Conservation (phyloP, 495 filamentous ascomycete genomes). For the Parathielavia appendiculata region DNA sequence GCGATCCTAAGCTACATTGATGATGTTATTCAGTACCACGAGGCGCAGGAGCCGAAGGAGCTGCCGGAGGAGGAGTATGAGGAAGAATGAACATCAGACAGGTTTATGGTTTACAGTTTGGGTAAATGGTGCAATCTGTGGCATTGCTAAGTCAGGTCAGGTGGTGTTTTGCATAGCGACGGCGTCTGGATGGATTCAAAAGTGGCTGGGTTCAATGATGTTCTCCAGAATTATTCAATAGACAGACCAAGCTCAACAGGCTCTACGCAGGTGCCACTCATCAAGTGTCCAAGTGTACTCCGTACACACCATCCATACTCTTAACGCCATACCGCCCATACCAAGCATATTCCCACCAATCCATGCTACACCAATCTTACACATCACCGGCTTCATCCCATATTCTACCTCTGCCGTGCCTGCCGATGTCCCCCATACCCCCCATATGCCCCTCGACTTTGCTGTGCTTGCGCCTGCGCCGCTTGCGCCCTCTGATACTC, state of each 20-base stretch:
- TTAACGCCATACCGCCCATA: not conserved
- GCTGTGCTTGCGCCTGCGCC: constrained; percentile 14
- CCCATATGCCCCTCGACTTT: not conserved
- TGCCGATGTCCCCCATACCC: not conserved
- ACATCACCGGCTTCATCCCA: not conserved
- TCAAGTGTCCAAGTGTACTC: not conserved
- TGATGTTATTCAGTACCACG: constrained; percentile 91
- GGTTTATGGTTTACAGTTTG: not conserved
- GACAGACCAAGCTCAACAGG: too few species aligned
- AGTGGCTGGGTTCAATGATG: not conserved
- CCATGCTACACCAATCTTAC: not conserved
- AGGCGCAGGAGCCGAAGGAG: constrained; percentile 91
- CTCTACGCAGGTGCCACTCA: too few species aligned
- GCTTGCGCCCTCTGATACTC: constrained; percentile 48
- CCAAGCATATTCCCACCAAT: not conserved
- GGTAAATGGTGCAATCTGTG: not conserved
- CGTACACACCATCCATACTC: not conserved
- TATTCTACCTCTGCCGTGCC: not conserved
- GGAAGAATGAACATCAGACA: constrained; percentile 38
- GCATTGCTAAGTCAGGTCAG: not conserved
- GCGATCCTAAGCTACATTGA: constrained; percentile 95
- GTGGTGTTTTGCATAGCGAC: constrained; percentile 44
- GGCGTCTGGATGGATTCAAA: constrained; percentile 38
- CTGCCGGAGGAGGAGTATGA: constrained; percentile 67
- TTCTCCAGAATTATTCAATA: not conserved